Evolutionary conservation across 1,284 basidiomycete genomes (phyloP), one percentile per base, ranked within the genome.

Genomic region (Pseudozyma thailandica): DNA sequence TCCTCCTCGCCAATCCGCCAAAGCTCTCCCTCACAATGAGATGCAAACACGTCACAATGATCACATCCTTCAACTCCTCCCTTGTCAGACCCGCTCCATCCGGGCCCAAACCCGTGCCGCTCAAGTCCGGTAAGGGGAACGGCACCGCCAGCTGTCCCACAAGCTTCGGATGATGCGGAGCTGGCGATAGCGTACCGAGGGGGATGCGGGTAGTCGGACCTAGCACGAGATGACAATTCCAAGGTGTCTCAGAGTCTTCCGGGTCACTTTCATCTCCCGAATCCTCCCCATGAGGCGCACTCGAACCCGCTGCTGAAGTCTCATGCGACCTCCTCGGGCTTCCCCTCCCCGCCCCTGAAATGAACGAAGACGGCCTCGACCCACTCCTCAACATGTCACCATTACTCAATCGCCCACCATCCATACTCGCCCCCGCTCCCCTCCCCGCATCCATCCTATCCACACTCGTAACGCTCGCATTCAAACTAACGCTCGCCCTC

Each of bases 121-220:
- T 71, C 6, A 81, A 59, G 51, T 81, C 78, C 0, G 81, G 81
- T 0, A 97, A 86, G 0, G 91, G 90, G 83, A 90, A 92, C 9
- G 94, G 93, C 47, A 96, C 88, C 81, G 93, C 92, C 59, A 98
- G 87, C 84, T 94, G 89, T 31, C 90, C 91, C 27, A 98, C 91
- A 18, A 98, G 90, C 82, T 95, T 94, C 7, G 95, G 95, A 83
- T 98, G 95, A 83, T 98, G 93, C 16, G 94, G 94, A 1, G 94
- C 94, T 6, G 94, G 95, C n/a, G 60, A 56, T 15, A 81, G 60
- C 12, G 72, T 72, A 4, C 94, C 93, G n/a, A 82, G 58, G 10
- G 80, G 80, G 41, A 82, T 80, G n/a, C 79, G 74, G 10, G 77
- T 79, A 12, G 46, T 51, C 1, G 75, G 65, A 2, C 77, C 73